Evolutionary conservation across 2,329 filamentous ascomycete species (phyloP), one percentile per base, ranked within the genome.

Genomic region (Basipetospora chlamydospora): DNA sequence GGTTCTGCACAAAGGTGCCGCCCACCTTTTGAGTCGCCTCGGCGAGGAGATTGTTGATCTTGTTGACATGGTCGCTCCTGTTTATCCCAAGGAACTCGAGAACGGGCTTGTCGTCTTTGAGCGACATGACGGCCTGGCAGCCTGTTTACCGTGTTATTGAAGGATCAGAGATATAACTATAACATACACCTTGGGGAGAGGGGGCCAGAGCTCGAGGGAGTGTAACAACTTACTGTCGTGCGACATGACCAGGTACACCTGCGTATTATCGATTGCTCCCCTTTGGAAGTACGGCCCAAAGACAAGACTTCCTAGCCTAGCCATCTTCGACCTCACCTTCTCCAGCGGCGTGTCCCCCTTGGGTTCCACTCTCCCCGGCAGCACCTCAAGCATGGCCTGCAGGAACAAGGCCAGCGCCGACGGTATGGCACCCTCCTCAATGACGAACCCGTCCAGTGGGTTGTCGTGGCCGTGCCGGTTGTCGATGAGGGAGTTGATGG

Each of bases 161-260:
- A 45, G 33, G 47, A 34, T 18, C 35, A 38, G 7, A 33, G 12
- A 44, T n/a, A n/a, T n/a, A n/a, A n/a, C n/a, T n/a, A n/a, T n/a
- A n/a, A n/a, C n/a, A n/a, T n/a, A n/a, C n/a, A n/a, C n/a, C n/a
- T n/a, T n/a, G n/a, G n/a, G n/a, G n/a, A n/a, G n/a, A n/a, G n/a
- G n/a, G n/a, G n/a, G n/a, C n/a, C n/a, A n/a, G n/a, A n/a, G n/a
- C n/a, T n/a, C n/a, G n/a, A n/a, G n/a, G n/a, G 15, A 11, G 13
- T 45, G 21, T 12, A 6, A 13, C 6, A 4, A 48, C 57, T 48
- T 57, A 59, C 66, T 73, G 44, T 79, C 75, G 45, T 80, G 74
- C 2, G 68, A 72, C 73, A 80, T 78, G 47, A 79, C 62, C 4
- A 81, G 59, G 48, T 78, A 80, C 1, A 74, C 63, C 40, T 77